A percentile compares a stretch with the other conserved stretches of the same genome.
phyloP scores from a whole-genome alignment of 1,284 basidiomycete genomes.

The Psilocybe mexicana region DNA sequence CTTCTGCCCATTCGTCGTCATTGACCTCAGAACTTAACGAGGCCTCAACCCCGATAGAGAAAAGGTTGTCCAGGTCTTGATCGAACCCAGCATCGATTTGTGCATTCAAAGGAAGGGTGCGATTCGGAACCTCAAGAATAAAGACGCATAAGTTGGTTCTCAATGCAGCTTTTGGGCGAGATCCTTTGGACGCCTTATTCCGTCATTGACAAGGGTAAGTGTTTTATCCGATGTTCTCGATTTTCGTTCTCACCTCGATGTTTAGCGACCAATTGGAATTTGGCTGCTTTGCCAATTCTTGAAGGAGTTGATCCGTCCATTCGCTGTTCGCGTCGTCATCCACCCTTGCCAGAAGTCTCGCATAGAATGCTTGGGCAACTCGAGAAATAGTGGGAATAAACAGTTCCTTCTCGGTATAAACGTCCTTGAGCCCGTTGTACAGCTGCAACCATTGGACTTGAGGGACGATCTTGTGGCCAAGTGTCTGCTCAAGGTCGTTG shows the following conservation, averaged over 20 bases:
- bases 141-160: conserved; percentile 28
- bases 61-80: conserved; percentile 34
- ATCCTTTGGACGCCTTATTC: conserved; percentile 19
- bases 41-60: conserved; percentile 5
- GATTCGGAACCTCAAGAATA: conserved; percentile 32
- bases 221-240: background rate
- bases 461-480: conserved; percentile 55
- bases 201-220: too few species aligned
- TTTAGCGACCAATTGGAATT: conserved; percentile 21
- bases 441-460: conserved; percentile 51
- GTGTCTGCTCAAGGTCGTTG: conserved; percentile 67
- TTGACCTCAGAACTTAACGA: conserved; percentile 5
- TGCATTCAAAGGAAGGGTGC: conserved; percentile 26
- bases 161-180: conserved; percentile 31
- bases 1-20: conserved; percentile 35
- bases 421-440: conserved; percentile 36
- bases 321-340: conserved; percentile 31
- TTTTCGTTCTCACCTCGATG: conserved; percentile 29
- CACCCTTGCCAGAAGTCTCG: conserved; percentile 31
- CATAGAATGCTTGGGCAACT: conserved; percentile 35
- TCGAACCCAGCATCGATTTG: conserved; percentile 32
- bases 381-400: conserved; percentile 35
- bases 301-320: conserved; percentile 37
- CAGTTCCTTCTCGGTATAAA: conserved; percentile 30
- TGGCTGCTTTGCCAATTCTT: conserved; percentile 23